Base-by-base conservation (phyloP, 768 basidiomycete genomes). In the Termitomyces titanicus region DNA sequence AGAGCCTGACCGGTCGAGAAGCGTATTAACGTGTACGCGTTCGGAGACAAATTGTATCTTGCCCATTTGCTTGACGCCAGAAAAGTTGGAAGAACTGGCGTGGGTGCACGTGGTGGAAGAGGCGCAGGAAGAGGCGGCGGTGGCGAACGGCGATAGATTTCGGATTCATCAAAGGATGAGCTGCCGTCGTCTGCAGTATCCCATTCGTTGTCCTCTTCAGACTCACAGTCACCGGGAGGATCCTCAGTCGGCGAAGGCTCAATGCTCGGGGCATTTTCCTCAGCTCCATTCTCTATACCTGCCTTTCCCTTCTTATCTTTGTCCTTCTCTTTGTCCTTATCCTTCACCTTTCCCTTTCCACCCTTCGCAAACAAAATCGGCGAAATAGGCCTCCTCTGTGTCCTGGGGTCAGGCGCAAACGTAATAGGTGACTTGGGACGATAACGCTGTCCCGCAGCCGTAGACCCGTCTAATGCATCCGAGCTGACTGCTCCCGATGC, bases 1-100 rank as follows among this genome's bases (percentile, higher is more conserved):
- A 91, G 78, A 13, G 87, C 68, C 59, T 86, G 79, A 3, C 86
- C 86, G 0, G 88, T 88, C 2, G 86, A 81, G 62, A 85, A 89
- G 1, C 84, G 79, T 17, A 89, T 63, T 12, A 90, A 72, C 0
- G 77, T 75, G 66, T 81, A 85, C 12, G 58, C 37, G 3, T 9
- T 33, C 7, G 59, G 47, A 18, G 44, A 37, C 15, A 57, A 45
- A 18, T 59, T 61, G 43, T 57, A 62, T 9, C 40, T 49, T 2
- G 50, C 15, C 47, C 56, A 56, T 25, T 37, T 59, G 20, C 49
- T 46, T 15, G 58, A 35, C 3, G 51, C 18, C 17, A 47, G 27
- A 4, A 42, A 38, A 1, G 31, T 46, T 7, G 43, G 43, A 15
- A 13, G 40, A 3, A 35, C 38, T 12, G 40, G 58, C n/a, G 52